Evolutionary conservation across 345 rosid genomes (phyloP), one percentile per base, ranked within the genome.

Genomic region (Theobroma cacao): DNA sequence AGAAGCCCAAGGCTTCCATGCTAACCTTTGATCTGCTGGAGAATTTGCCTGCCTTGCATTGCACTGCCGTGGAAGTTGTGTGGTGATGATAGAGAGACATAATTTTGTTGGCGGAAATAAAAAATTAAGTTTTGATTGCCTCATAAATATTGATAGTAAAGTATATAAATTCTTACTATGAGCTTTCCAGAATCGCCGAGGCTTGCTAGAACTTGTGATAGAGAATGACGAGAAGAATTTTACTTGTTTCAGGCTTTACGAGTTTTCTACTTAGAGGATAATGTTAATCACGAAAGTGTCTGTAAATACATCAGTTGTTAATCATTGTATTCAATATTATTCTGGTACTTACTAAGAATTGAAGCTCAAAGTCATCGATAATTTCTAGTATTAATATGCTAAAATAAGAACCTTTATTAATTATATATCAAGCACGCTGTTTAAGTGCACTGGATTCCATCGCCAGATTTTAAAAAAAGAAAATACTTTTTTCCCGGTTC

Each of bases 1-100:
- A 65, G 1, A 92, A 88, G 83, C 84, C 93, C 11, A 89, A 83
- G 72, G 89, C 91, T 41, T 95, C 98, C 22, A 78, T 93, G 97
- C 72, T 95, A 75, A 95, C 95, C 60, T 83, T 74, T 55, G 93
- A 87, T 87, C 75, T 88, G 81, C 22, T 80, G 14, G 87, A 85
- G 15, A 85, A 61, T 48, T 72, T 85, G 82, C 52, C 87, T 24
- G 87, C 80, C 60, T 47, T 89, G 74, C 87, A 41, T 65, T 71
- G 85, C 56, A 78, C 85, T 58, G 89, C 89, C 13, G 87, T 92
- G 12, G 71, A 80, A 72, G 95, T 94, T 62, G 84, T 89, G 84
- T 88, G 88, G 89, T 77, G 58, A 48, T 10, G 53, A 15, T 9
- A 2, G 24, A 43, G 5, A 12, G 26, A 9, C 18, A 31, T 71